Evolutionary conservation across 73 alveolate species (phyloP).

Genomic region (Breviolum minutum): DNA sequence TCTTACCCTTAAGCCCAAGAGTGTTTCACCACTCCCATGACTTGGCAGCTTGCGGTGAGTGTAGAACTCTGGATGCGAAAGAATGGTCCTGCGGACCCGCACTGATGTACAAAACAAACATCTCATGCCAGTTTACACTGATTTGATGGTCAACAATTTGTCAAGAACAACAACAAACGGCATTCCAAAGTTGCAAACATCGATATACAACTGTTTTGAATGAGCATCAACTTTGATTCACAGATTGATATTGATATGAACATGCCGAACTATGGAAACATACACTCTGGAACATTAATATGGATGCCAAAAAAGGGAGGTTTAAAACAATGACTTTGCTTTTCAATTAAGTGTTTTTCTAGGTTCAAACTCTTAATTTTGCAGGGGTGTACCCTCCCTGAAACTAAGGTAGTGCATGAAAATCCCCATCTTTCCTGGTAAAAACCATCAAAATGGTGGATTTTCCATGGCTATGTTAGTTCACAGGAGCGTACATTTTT

Average conservation of each 20-base stretch:
- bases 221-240: not conserved
- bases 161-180: not conserved
- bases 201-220: not conserved
- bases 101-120: not conserved
- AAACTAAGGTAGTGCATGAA: too few species aligned
- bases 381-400: not conserved
- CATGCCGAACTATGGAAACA: too few species aligned
- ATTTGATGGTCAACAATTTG: not conserved
- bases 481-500: not conserved
- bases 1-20: too few species aligned
- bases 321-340: too few species aligned
- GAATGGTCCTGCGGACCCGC: constrained; percentile 54
- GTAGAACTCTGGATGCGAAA: constrained; percentile 61
- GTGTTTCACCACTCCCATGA: not conserved
- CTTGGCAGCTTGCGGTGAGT: constrained; percentile 10
- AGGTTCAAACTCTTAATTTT: too few species aligned
- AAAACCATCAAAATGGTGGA: too few species aligned
- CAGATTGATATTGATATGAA: too few species aligned
- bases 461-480: too few species aligned
- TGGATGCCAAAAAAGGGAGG: too few species aligned
- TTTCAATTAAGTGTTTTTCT: too few species aligned
- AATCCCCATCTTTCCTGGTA: too few species aligned
- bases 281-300: too few species aligned
- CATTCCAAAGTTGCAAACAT: not conserved
- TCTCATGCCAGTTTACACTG: not conserved